A percentile compares a stretch with the other conserved stretches of the same genome.
phyloP scores from a whole-genome alignment of 2,329 filamentous ascomycete species.

The Neurospora sp. region DNA sequence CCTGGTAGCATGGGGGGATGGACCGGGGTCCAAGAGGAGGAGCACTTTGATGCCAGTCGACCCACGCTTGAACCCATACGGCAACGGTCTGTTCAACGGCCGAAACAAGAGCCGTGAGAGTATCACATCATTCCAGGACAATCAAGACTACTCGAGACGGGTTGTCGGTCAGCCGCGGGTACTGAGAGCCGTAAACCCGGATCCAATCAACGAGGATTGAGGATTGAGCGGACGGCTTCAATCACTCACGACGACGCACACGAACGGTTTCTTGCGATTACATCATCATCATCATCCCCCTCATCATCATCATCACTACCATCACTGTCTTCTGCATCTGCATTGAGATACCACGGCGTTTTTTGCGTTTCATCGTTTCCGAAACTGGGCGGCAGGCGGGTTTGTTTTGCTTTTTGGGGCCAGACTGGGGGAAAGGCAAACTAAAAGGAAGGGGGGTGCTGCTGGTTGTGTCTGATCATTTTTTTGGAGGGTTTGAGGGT shows the following conservation, averaged over 20 bases:
- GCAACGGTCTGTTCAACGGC: conserved; percentile 43
- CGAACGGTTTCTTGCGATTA: conserved; percentile 9
- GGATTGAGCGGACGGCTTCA: conserved; percentile 11
- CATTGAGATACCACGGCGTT: conserved; percentile 36
- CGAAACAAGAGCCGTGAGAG: conserved; percentile 53
- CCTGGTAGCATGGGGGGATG: conserved; percentile 23
- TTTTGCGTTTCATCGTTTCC: not conserved
- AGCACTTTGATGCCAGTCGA: conserved; percentile 49
- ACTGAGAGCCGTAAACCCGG: conserved; percentile 54
- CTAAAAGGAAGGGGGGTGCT: not conserved
- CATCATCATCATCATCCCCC: conserved; percentile 21
- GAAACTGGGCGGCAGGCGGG: not conserved
- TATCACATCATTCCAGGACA: conserved; percentile 52
- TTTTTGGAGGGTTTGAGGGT: not conserved
- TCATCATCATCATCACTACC: conserved; percentile 20
- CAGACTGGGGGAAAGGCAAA: not conserved
- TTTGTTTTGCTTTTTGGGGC: not conserved
- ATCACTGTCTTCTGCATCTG: conserved; percentile 11
- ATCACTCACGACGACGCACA: not conserved
- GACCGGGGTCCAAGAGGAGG: conserved; percentile 32
- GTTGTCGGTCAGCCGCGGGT: conserved; percentile 44
- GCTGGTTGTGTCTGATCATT: not conserved
- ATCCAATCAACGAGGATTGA: conserved; percentile 32
- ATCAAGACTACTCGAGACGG: conserved; percentile 55
- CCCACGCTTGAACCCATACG: conserved; percentile 53